phyloP scores from a whole-genome alignment of 1,284 basidiomycete species.

The Apiotrichum veenhuisii region DNA sequence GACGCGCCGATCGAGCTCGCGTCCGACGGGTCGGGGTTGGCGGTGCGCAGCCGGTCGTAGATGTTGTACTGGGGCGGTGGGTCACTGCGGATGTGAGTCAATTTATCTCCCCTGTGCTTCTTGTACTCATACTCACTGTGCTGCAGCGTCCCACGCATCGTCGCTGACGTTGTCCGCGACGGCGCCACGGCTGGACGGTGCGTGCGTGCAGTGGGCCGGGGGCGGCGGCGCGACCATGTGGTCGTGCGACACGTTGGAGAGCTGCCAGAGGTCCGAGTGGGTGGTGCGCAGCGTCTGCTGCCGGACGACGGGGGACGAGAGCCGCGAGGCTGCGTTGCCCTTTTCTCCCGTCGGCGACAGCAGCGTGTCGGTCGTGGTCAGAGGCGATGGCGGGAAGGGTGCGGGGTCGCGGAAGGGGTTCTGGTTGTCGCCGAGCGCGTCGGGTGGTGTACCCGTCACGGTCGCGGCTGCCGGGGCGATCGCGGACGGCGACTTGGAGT shows the following conservation, averaged over 20 bases:
- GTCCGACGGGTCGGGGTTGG: background rate
- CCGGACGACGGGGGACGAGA: background rate
- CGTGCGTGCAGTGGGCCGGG: background rate
- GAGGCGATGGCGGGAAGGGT: background rate
- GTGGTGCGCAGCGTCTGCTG: background rate
- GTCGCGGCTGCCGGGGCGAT: background rate
- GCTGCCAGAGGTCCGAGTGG: background rate
- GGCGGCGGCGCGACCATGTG: background rate
- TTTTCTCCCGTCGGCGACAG: background rate
- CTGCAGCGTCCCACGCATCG: background rate
- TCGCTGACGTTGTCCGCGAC: background rate
- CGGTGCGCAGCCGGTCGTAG: background rate
- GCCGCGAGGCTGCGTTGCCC: background rate
- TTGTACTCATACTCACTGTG: background rate
- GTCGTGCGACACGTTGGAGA: background rate
- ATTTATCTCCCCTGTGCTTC: background rate
- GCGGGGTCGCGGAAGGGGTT: conserved; percentile 1
- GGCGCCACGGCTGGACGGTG: background rate
- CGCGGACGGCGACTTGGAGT: background rate
- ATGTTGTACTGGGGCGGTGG: conserved; percentile 1
- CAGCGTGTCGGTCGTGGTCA: background rate
- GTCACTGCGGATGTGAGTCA: background rate
- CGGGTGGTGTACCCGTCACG: background rate
- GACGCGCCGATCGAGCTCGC: background rate
- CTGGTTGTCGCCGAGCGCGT: background rate